Percentiles rank a stretch among this genome's conserved stretches.
phyloP scores from a whole-genome alignment of 768 basidiomycete species.

The Lepiota brunneoincarnata region DNA sequence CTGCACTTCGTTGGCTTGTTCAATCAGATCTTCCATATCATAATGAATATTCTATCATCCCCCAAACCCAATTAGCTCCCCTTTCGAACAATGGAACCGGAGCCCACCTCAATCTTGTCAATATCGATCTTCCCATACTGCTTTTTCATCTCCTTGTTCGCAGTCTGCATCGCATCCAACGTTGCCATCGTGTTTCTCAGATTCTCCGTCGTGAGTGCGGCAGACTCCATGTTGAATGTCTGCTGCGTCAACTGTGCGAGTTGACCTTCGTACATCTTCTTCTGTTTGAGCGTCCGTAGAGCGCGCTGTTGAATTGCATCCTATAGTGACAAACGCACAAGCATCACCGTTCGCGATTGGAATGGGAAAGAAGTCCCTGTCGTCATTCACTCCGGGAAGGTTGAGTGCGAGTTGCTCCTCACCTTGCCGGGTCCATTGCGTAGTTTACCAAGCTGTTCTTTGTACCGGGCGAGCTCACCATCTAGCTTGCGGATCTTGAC shows the following conservation, averaged over 20 bases:
- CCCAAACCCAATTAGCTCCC: neutral
- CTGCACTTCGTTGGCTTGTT: slow-evolving; percentile 97
- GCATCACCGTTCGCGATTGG: neutral
- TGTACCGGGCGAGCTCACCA: slow-evolving; percentile 86
- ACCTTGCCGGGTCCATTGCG: slow-evolving; percentile 96
- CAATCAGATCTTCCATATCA: slow-evolving; percentile 97
- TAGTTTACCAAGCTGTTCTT: slow-evolving; percentile 94
- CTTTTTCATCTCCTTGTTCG: slow-evolving; percentile 95
- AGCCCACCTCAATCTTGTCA: slow-evolving; percentile 92
- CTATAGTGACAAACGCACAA: slow-evolving; percentile 37
- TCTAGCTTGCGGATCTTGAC: slow-evolving; percentile 97
- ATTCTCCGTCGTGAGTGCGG: slow-evolving; percentile 95
- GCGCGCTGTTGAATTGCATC: slow-evolving; percentile 94
- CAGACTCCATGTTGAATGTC: slow-evolving; percentile 98
- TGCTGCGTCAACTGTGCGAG: slow-evolving; percentile 90
- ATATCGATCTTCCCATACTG: slow-evolving; percentile 98
- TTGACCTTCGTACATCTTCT: slow-evolving; percentile 93
- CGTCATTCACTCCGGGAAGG: neutral
- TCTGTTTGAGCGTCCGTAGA: slow-evolving; percentile 89
- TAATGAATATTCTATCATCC: slow-evolving; percentile 79
- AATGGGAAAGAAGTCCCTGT: neutral
- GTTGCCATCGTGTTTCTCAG: slow-evolving; percentile 99
- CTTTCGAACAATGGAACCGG: neutral
- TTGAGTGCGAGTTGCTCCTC: slow-evolving; percentile 14
- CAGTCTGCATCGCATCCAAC: slow-evolving; percentile 91